Evolutionary conservation across 1,284 basidiomycete genomes (phyloP).

Genomic region (Sporisorium scitamineum): DNA sequence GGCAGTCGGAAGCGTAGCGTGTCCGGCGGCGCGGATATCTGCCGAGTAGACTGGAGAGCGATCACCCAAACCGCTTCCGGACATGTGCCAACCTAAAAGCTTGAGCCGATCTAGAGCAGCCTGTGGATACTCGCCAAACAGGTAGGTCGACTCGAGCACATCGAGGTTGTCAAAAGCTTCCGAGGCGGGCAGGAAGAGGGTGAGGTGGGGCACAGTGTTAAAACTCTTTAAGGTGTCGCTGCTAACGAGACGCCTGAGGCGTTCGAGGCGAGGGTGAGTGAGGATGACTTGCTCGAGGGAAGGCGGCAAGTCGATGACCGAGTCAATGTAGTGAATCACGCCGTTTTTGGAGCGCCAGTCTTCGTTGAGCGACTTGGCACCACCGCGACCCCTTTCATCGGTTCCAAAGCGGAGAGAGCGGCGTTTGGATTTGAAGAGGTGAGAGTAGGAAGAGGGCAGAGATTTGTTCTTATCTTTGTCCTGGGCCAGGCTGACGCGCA

Average conservation of each 20-base stretch:
- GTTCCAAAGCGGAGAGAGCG: constrained; percentile 73
- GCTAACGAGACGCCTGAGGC: constrained; percentile 68
- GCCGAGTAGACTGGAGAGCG: constrained; percentile 58
- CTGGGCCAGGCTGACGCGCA: constrained; percentile 73
- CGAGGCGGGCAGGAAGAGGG: constrained; percentile 89
- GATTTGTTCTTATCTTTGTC: constrained; percentile 2
- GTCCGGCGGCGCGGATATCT: constrained; percentile 20
- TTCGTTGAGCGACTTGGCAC: constrained; percentile 71
- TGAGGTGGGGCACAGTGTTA: constrained; percentile 75
- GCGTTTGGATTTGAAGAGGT: constrained; percentile 7
- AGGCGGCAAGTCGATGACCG: constrained; percentile 81
- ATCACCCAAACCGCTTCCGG: constrained; percentile 56
- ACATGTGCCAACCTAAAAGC: constrained; percentile 65
- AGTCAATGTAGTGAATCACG: constrained; percentile 79
- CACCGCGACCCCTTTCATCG: constrained; percentile 79
- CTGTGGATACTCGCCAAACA: constrained; percentile 53
- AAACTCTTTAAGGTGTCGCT: constrained; percentile 48
- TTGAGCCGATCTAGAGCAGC: constrained; percentile 60
- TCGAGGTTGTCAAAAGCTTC: constrained; percentile 76
- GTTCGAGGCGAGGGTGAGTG: constrained; percentile 58
- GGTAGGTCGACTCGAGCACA: constrained; percentile 54
- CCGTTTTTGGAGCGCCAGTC: constrained; percentile 75
- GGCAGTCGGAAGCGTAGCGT: constrained; percentile 49
- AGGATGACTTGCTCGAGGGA: constrained; percentile 72
- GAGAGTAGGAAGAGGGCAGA: neutral